A percentile compares a stretch with the other conserved stretches of the same genome.
phyloP scores from a whole-genome alignment of 768 basidiomycete species.

The Tricholoma saponaceum region DNA sequence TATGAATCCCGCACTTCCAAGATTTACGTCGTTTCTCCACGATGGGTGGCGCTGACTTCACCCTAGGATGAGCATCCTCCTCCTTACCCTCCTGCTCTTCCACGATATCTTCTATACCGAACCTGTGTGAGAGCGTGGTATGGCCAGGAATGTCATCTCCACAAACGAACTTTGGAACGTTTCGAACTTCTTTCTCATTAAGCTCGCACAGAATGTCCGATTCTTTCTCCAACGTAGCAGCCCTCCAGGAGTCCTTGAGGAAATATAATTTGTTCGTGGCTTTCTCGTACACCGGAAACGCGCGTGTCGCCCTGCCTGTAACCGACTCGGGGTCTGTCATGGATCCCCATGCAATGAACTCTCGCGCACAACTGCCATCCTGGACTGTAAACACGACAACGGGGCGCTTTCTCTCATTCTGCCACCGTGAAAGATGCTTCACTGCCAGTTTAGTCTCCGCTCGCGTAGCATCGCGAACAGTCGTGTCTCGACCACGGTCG shows the following conservation, averaged over 20 bases:
- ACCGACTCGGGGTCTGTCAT: constrained; percentile 8
- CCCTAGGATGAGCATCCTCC: too few species aligned
- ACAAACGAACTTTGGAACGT: constrained; percentile 20
- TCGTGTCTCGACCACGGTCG: constrained; percentile 23
- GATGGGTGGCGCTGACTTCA: too few species aligned
- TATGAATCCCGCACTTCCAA: constrained; percentile 7
- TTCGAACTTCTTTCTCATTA: constrained; percentile 5
- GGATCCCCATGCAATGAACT: constrained; percentile 13
- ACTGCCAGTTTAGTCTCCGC: constrained; percentile 7
- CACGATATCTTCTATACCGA: background rate
- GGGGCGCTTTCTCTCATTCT: constrained; percentile 2
- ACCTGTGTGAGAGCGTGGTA: constrained; percentile 5
- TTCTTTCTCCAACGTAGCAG: constrained; percentile 8
- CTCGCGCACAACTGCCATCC: background rate
- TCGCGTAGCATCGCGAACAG: constrained; percentile 13
- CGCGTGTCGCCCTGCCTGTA: constrained; percentile 11
- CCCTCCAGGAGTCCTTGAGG: constrained; percentile 25
- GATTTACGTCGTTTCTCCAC: background rate
- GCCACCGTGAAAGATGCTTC: constrained; percentile 4
- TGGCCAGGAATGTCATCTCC: constrained; percentile 24
- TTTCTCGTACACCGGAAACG: constrained; percentile 9
- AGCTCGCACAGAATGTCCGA: constrained; percentile 13
- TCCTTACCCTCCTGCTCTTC: too few species aligned
- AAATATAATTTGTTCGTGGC: constrained; percentile 8
- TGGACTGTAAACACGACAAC: constrained; percentile 11